A percentile compares a stretch with the other conserved stretches of the same genome.
phyloP scores from a whole-genome alignment of 495 filamentous ascomycete genomes.

The Trichoderma erinaceum region DNA sequence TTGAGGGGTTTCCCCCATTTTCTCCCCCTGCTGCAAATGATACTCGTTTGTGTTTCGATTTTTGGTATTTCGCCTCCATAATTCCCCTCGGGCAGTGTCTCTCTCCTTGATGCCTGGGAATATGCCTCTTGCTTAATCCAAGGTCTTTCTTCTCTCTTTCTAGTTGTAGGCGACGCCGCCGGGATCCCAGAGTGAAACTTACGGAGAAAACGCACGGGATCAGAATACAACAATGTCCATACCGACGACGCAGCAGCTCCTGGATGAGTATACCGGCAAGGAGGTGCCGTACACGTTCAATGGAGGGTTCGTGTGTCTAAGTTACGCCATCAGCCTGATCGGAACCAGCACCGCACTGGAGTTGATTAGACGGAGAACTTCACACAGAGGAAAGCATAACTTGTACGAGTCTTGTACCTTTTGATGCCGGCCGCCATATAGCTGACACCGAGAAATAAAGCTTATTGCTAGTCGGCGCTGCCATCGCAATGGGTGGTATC shows the following conservation, averaged over 20 bases:
- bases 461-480: constrained; percentile 63
- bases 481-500: constrained; percentile 73
- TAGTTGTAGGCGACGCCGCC: not conserved
- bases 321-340: constrained; percentile 70
- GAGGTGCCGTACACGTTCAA: constrained; percentile 50
- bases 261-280: constrained; percentile 29
- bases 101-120: not conserved
- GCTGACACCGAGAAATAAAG: constrained; percentile 33
- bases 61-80: not conserved
- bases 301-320: constrained; percentile 60
- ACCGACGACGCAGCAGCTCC: not conserved
- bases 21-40: not conserved
- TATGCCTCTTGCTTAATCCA: not conserved
- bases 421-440: constrained; percentile 16
- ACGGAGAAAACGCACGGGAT: not conserved
- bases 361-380: constrained; percentile 70
- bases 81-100: not conserved
- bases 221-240: constrained; percentile 1
- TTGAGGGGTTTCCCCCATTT: not conserved
- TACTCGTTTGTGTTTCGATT: not conserved
- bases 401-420: constrained; percentile 43
- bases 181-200: not conserved
- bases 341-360: constrained; percentile 76
- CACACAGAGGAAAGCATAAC: constrained; percentile 60
- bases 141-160: not conserved